Conservation (phyloP, 345 rosid genomes). For the Lepidium sativum region DNA sequence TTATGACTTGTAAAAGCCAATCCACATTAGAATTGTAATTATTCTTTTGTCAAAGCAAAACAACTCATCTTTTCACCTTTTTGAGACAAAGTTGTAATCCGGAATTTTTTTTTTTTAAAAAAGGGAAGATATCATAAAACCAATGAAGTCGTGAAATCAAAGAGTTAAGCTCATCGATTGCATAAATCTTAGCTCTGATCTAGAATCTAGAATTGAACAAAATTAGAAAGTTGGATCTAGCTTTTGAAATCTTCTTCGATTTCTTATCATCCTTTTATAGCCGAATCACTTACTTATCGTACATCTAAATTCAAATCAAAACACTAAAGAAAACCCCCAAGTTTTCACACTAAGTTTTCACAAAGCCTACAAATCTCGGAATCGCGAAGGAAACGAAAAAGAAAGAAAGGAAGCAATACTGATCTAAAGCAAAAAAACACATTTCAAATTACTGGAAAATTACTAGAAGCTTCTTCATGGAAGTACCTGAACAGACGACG, state of each 20-base stretch:
- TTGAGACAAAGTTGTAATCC: not conserved
- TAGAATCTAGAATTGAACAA: not conserved
- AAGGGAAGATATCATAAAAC: not conserved
- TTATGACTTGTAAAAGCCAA: constrained; percentile 21
- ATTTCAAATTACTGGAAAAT: not conserved
- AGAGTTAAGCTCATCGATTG: not conserved
- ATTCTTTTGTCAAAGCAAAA: not conserved
- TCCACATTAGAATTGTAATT: not conserved
- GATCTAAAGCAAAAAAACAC: not conserved
- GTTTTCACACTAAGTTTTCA: not conserved
- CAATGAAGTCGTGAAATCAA: not conserved
- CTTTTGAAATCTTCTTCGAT: not conserved
- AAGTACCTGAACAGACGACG: constrained; percentile 48
- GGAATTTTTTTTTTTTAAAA: too few species aligned
- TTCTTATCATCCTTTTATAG: not conserved
- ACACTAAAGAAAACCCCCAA: not conserved
- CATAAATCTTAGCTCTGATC: constrained; percentile 6
- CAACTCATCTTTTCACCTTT: constrained; percentile 1
- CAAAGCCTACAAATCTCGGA: not conserved
- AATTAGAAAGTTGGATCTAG: constrained; percentile 7
- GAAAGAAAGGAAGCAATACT: not conserved
- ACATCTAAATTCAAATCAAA: not conserved
- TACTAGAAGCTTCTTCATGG: not conserved
- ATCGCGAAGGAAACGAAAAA: not conserved
- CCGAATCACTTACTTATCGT: not conserved